Evolutionary conservation across 805 yeast species (phyloP).

Genomic region (Kodamaea laetipori): DNA sequence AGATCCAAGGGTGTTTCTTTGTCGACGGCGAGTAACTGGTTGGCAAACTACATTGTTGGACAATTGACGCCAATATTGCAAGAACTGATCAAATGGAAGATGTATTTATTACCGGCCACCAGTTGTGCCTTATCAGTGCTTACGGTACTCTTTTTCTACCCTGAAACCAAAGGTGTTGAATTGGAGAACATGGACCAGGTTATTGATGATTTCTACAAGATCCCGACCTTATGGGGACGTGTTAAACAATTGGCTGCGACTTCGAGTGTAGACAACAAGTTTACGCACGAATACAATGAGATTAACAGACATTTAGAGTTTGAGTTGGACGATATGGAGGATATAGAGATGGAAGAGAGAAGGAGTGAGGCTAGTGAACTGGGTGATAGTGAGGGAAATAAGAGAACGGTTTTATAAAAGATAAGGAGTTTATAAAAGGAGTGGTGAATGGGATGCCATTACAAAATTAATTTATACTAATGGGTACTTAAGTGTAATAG

Average conservation of each 20-base stretch:
- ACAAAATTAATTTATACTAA: too few relatives aligned
- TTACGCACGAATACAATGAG: conserved; percentile 1
- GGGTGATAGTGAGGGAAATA: too few relatives aligned
- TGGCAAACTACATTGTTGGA: conserved; percentile 48
- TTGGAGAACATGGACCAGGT: conserved; percentile 44
- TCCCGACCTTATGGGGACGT: conserved; percentile 20
- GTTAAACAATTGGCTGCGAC: conserved; percentile 12
- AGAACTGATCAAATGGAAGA: conserved; percentile 41
- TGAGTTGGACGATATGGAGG: conserved; percentile 9
- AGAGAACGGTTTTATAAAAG: too few relatives aligned
- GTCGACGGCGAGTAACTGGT: conserved; percentile 49
- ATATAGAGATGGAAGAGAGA: too few relatives aligned
- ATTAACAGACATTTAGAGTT: conserved; percentile 4
- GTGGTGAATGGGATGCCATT: too few relatives aligned
- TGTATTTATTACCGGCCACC: conserved; percentile 43
- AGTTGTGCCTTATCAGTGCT: conserved; percentile 38
- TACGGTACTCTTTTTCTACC: conserved; percentile 39
- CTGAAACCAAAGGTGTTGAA: conserved; percentile 49
- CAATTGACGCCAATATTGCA: conserved; percentile 47
- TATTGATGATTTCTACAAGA: conserved; percentile 36
- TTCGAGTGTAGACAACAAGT: not conserved
- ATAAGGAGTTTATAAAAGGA: too few relatives aligned
- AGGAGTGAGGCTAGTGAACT: too few relatives aligned
- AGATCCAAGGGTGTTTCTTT: conserved; percentile 47
- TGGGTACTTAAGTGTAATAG: too few relatives aligned